Evolutionary conservation across 2,329 filamentous ascomycete genomes (phyloP), one percentile per base, ranked within the genome.

Genomic region (Geosmithia morbida): DNA sequence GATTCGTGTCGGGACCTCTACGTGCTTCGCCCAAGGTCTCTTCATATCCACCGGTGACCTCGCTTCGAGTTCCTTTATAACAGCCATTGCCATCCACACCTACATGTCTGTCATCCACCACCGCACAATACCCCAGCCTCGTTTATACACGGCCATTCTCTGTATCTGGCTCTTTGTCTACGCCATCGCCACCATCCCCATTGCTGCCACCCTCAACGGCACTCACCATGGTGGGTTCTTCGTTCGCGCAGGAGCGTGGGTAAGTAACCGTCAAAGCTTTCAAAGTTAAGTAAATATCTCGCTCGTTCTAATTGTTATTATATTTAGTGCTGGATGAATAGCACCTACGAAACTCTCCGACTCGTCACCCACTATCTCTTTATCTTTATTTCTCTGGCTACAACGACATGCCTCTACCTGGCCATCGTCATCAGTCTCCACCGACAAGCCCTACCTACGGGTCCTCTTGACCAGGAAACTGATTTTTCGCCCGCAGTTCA

Each of bases 1-100:
- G 0, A 71, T 85, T 16, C 55, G 70, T 1, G 75, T 79, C 1
- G 68, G 69, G 2, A 72, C 70, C 0, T 53, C 66, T 1, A 66
- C 72, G 6, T 86, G 82, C 61, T 74, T 66, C 55, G 71, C 71
- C 0, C 82, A 87, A 59, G 82, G 80, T n/a, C 79, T 81, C 61
- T 77, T 85, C 44, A 66, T 85, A 2, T 81, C 79, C 4, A 75
- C 74, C 0, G 83, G 82, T 29, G 80, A 84, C 56, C 56, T 86
- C 47, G 70, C 79, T 0, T 80, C 76, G 20, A 82, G 79, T 51
- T 71, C 81, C 47, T 86, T 83, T 58, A 81, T 84, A 52, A 72
- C 77, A 2, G 65, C 68, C 1, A 83, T 86, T 53, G 81, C 79
- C 5, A 50, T 80, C 0, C 81, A 85, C 56, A 85, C 81, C 0